phyloP scores from a whole-genome alignment of 1,284 basidiomycete species.

The Gastroboletus turbinatus region DNA sequence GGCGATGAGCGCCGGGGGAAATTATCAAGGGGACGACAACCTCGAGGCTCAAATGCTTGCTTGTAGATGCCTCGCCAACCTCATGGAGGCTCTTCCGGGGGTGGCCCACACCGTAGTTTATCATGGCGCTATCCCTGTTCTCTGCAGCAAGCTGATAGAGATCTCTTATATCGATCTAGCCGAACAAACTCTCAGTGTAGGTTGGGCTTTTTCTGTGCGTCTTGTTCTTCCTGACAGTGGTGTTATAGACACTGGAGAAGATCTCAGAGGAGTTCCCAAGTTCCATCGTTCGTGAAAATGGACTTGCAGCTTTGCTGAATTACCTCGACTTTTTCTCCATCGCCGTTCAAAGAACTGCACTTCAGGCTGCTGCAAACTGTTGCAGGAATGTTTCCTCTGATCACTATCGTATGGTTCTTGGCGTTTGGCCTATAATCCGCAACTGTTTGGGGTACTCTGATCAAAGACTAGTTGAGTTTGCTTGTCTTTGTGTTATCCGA shows the following conservation, averaged over 20 bases:
- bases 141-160: slow-evolving; percentile 93
- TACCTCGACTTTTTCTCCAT: slow-evolving; percentile 97
- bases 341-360: slow-evolving; percentile 90
- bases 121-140: slow-evolving; percentile 90
- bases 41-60: slow-evolving; percentile 91
- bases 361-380: slow-evolving; percentile 95
- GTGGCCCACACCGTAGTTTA: slow-evolving; percentile 93
- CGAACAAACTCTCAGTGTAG: slow-evolving; percentile 92
- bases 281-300: slow-evolving; percentile 91
- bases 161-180: slow-evolving; percentile 96
- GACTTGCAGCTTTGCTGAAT: slow-evolving; percentile 86
- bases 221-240: slow-evolving; percentile 21
- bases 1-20: slow-evolving; percentile 67
- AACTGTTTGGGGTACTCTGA: slow-evolving; percentile 90
- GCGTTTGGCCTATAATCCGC: slow-evolving; percentile 89
- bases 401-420: slow-evolving; percentile 83
- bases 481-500: slow-evolving; percentile 89
- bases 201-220: slow-evolving; percentile 37
- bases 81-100: slow-evolving; percentile 95
- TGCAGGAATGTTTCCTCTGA: slow-evolving; percentile 88
- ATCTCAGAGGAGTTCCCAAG: slow-evolving; percentile 95
- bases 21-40: slow-evolving; percentile 78
- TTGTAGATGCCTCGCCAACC: slow-evolving; percentile 91
- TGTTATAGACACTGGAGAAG: slow-evolving; percentile 86
- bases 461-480: slow-evolving; percentile 91